Evolutionary conservation across 345 rosid species (phyloP), one percentile per base, ranked within the genome.

Genomic region (Camelina laxa): DNA sequence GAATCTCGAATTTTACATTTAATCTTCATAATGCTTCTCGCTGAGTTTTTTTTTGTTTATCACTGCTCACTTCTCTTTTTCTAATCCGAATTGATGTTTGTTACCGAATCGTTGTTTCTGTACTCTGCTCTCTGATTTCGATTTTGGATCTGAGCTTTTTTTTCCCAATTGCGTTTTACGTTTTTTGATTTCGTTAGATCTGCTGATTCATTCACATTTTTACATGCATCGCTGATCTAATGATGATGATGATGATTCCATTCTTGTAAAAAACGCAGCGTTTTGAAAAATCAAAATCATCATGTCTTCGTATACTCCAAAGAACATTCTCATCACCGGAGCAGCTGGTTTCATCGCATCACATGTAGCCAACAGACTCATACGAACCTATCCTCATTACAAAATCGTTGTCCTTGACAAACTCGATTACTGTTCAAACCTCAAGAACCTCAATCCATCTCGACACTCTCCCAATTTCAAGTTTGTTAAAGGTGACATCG

Each of bases 331-430:
- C 10, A 90, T 90, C 21, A 90, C 96, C 12, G 96, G 96, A 45
- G 96, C 96, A 20, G 93, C 96, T 69, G 93, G 96, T 65, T 90
- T 90, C 84, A 88, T 90, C 6, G 96, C 96, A 19, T 90, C 91
- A 39, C 96, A 88, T 83, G 96, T 90, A 15, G 89, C 91, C 49
- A 90, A 84, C 75, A 78, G 94, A 41, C 92, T 92, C 66, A 73
- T 87, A 19, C 81, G 91, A 2, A 90, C 71, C 86, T 86, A 92
- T 55, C 94, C 96, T 2, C 85, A 85, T 39, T 92, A 92, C 88
- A 92, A 92, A 57, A 87, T 92, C 6, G 97, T 88, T 38, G 96
- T 92, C 11, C 87, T 92, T 9, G 96, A 92, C 85, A 92, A 92
- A 73, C 96, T 90, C 31, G 96, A 92, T 73, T 92, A 92, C 78